phyloP scores from a whole-genome alignment of 1,284 basidiomycete species.

The Ustilago esculenta region DNA sequence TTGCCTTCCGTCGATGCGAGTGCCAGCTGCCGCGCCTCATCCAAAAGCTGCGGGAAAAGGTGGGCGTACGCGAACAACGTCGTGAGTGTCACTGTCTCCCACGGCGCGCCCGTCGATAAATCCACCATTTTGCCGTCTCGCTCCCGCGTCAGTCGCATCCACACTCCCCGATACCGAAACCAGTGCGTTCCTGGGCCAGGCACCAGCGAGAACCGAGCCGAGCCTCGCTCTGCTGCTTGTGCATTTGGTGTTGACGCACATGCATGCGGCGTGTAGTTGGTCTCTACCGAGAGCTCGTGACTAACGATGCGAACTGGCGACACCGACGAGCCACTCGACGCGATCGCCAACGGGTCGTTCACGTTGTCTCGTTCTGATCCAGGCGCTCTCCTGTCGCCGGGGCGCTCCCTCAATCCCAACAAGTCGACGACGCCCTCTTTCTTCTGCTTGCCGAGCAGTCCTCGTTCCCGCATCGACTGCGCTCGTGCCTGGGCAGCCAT shows the following conservation, averaged over 20 bases:
- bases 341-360: constrained; percentile 66
- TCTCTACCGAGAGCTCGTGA: constrained; percentile 95
- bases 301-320: constrained; percentile 67
- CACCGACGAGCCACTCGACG: constrained; percentile 62
- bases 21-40: constrained; percentile 88
- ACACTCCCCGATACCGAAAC: constrained; percentile 86
- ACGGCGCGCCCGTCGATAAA: constrained; percentile 88
- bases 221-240: constrained; percentile 45
- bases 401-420: constrained; percentile 43
- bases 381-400: constrained; percentile 7
- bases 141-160: constrained; percentile 92
- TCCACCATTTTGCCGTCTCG: constrained; percentile 81
- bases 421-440: constrained; percentile 58
- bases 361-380: constrained; percentile 4
- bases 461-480: constrained; percentile 58
- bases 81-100: constrained; percentile 96
- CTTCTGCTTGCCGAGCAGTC: constrained; percentile 48
- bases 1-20: constrained; percentile 89
- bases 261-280: constrained; percentile 67
- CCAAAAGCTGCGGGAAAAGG: constrained; percentile 82
- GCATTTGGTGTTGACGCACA: constrained; percentile 40
- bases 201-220: constrained; percentile 81
- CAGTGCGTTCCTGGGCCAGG: constrained; percentile 96
- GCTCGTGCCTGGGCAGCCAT: constrained; percentile 75
- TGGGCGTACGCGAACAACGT: constrained; percentile 84